Conservation (phyloP, 805 yeast species). For the Starmerella scarabaei region DNA sequence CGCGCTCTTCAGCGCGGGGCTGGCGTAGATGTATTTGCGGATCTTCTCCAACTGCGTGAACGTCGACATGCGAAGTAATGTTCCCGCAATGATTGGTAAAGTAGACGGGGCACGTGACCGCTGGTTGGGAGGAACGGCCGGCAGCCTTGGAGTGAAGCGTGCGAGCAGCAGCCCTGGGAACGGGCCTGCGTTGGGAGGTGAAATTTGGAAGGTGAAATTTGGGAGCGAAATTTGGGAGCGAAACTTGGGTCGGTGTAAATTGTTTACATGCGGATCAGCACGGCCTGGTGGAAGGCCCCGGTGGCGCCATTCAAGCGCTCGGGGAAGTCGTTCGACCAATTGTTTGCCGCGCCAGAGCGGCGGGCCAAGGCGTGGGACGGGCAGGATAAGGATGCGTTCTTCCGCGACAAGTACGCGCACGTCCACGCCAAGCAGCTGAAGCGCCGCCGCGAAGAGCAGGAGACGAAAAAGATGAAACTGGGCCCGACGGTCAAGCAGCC, state of each 20-base stretch:
- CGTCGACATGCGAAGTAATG: constrained; percentile 24
- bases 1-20: constrained; percentile 65
- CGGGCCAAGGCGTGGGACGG: constrained; percentile 58
- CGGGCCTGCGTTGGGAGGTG: too few species aligned
- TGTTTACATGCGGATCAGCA: too few species aligned
- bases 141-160: too few species aligned
- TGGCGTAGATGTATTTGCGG: constrained; percentile 62
- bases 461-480: constrained; percentile 16
- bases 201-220: too few species aligned
- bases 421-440: constrained; percentile 42
- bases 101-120: too few species aligned
- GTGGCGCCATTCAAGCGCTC: constrained; percentile 13
- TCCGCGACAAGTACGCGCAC: constrained; percentile 50
- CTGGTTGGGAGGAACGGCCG: too few species aligned
- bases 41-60: constrained; percentile 30
- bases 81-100: neutral
- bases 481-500: neutral
- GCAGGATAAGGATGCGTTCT: constrained; percentile 49
- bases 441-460: constrained; percentile 17
- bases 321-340: constrained; percentile 14
- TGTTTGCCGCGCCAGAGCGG: constrained; percentile 20
- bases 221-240: too few species aligned
- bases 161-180: too few species aligned
- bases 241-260: too few species aligned
- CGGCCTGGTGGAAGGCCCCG: constrained; percentile 1